Evolutionary conservation across 257 asterid species (phyloP), one percentile per base, ranked within the genome.

Genomic region (Penstemon eatonii): DNA sequence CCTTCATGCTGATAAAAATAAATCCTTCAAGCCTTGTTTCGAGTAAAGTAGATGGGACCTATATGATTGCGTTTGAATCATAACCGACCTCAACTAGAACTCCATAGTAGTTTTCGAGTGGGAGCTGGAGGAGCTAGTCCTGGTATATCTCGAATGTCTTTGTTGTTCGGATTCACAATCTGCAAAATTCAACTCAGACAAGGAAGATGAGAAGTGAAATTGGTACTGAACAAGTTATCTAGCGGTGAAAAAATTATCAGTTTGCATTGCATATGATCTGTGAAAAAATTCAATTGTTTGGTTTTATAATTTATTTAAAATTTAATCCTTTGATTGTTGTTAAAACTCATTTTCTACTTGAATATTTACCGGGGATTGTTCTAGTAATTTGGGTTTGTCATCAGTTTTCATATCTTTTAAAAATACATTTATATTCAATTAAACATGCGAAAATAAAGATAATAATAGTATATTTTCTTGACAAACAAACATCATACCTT

Each of bases 81-180:
- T 59, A 75, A 42, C 60, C 73, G 38, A 41, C 70, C 42, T 81
- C 82, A 75, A 54, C 75, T 66, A 60, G 80, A 73, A 57, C 62
- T 69, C 87, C 91, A 88, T 18, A 92, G 95, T 61, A 92, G 85
- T 74, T 81, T 88, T 60, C 97, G 86, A 19, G 85, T 46, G 40
- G 90, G 96, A 68, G 75, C 97, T n/a, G 98, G 98, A 78, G 98
- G 98, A 63, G 98, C 98, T 73, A 92, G 69, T 56, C 98, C 98
- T 11, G 97, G 98, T 75, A 92, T 87, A 70, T 89, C 96, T 51
- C 92, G 86, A 53, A 92, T 89, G 73, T 83, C 90, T 77, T 81
- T 86, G 93, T 88, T 92, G 41, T 77, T 58, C 12, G 98, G 98
- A 76, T 92, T 83, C 77, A 89, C 96, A 40, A 89, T 85, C 98